phyloP scores from a whole-genome alignment of 192 early-diverging fungal species.

The Entomortierella chlamydospora region DNA sequence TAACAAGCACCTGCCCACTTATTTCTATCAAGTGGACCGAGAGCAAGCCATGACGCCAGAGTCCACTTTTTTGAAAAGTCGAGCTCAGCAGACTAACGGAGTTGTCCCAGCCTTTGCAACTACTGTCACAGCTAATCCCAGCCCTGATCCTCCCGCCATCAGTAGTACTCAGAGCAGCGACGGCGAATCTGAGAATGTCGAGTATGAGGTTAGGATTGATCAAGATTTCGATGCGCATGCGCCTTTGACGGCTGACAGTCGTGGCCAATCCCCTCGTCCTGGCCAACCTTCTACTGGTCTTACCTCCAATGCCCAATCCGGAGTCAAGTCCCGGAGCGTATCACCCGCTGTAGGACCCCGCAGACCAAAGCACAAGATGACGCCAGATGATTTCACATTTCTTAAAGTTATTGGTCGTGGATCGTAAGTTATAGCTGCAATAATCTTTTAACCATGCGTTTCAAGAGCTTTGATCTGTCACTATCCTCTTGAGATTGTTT shows the following conservation, averaged over 20 bases:
- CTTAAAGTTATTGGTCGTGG: constrained; percentile 65
- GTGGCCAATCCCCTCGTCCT: constrained; percentile 28
- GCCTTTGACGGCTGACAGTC: constrained; percentile 28
- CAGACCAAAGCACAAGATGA: constrained; percentile 55
- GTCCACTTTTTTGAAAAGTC: constrained; percentile 24
- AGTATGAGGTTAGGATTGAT: constrained; percentile 61
- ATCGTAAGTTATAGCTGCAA: constrained; percentile 55
- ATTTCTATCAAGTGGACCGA: constrained; percentile 47
- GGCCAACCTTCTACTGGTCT: constrained; percentile 23
- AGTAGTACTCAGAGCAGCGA: constrained; percentile 6
- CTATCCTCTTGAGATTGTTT: no score
- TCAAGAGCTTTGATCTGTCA: no score
- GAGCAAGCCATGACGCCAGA: constrained; percentile 50
- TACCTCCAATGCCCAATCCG: neutral
- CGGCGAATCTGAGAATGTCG: constrained; percentile 35
- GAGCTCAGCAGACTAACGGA: neutral
- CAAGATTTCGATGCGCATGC: constrained; percentile 59
- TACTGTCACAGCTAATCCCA: neutral
- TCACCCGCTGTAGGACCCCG: constrained; percentile 44
- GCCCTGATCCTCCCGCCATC: neutral
- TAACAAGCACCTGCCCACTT: constrained; percentile 48
- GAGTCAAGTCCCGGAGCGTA: neutral
- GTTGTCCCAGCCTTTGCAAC: neutral
- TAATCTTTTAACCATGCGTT: no score
- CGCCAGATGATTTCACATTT: constrained; percentile 62